Evolutionary conservation across 1,284 basidiomycete species (phyloP).

Genomic region (Moniliella sp.): DNA sequence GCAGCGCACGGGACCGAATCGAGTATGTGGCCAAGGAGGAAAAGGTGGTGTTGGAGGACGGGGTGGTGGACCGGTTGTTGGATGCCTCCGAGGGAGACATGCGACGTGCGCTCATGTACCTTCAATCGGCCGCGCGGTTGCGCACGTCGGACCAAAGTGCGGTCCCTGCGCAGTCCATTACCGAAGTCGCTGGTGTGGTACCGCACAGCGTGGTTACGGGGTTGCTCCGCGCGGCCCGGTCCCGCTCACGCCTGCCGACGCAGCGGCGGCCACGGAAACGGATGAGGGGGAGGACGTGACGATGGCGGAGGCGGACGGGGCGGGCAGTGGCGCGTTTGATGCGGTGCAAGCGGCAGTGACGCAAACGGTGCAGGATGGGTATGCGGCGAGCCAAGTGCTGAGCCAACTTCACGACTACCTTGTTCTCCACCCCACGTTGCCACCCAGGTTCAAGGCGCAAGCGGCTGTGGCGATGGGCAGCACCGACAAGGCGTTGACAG

Average conservation of each 20-base stretch:
- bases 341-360: slow-evolving; percentile 56
- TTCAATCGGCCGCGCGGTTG: slow-evolving; percentile 79
- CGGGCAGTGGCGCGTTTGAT: slow-evolving; percentile 41
- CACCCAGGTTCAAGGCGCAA: slow-evolving; percentile 56
- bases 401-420: slow-evolving; percentile 81
- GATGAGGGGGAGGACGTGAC: slow-evolving; percentile 30
- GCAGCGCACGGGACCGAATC: slow-evolving; percentile 57
- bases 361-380: slow-evolving; percentile 61
- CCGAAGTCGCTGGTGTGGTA: slow-evolving; percentile 91
- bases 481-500: slow-evolving; percentile 82
- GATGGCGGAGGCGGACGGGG: slow-evolving; percentile 34
- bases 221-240: slow-evolving; percentile 52
- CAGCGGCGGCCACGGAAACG: too few relatives aligned
- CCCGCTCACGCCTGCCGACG: slow-evolving; percentile 39
- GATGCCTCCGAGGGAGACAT: slow-evolving; percentile 71
- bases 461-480: slow-evolving; percentile 72
- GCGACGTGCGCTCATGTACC: slow-evolving; percentile 88
- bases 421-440: slow-evolving; percentile 56
- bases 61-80: slow-evolving; percentile 52
- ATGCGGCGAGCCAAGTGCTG: slow-evolving; percentile 71
- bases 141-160: slow-evolving; percentile 35
- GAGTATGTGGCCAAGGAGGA: slow-evolving; percentile 52
- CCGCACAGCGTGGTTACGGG: slow-evolving; percentile 51
- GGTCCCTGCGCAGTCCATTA: slow-evolving; percentile 53
- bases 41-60: slow-evolving; percentile 34